Conservation (phyloP, 192 early-diverging fungal species). For the Umbelopsis ramanniana region DNA sequence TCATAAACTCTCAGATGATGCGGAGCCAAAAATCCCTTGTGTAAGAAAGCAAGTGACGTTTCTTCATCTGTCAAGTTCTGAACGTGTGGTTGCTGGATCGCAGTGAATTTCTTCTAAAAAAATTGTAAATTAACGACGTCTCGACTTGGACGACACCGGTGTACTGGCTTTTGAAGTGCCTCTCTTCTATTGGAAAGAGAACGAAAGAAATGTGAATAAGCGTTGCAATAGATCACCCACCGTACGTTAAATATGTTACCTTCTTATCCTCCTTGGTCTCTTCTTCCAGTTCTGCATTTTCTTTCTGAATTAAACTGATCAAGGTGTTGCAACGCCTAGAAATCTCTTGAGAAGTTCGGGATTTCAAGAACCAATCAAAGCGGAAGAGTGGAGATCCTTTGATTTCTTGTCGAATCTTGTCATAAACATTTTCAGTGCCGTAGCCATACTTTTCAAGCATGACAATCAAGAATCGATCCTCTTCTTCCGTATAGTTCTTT, state of each 20-base stretch:
- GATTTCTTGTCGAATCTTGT: slow-evolving; percentile 88
- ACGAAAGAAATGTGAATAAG: not conserved
- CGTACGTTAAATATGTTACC: slow-evolving; percentile 14
- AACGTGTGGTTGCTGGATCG: not conserved
- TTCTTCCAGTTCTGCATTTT: slow-evolving; percentile 51
- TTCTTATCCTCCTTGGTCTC: slow-evolving; percentile 41
- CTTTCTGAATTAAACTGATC: slow-evolving; percentile 68
- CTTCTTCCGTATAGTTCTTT: slow-evolving; percentile 93
- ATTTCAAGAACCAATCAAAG: slow-evolving; percentile 99
- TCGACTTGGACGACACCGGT: slow-evolving; percentile 4
- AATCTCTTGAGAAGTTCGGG: slow-evolving; percentile 85
- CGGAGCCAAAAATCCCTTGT: too few relatives aligned
- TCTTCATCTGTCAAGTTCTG: not conserved
- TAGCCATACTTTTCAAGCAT: slow-evolving; percentile 87
- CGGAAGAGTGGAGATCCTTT: slow-evolving; percentile 82
- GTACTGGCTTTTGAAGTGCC: slow-evolving; percentile 14
- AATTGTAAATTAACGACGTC: slow-evolving; percentile 12
- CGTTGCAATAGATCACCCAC: not conserved
- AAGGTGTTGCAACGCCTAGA: slow-evolving; percentile 84
- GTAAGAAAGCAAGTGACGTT: too few relatives aligned
- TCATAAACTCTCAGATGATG: too few relatives aligned
- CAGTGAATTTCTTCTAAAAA: not conserved
- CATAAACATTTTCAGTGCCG: slow-evolving; percentile 91
- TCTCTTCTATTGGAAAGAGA: not conserved
- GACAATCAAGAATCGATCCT: slow-evolving; percentile 96